A percentile compares a stretch with the other conserved stretches of the same genome.
Evolutionary conservation across 257 asterid genomes (phyloP).

Genomic region (Primulina eburnea): DNA sequence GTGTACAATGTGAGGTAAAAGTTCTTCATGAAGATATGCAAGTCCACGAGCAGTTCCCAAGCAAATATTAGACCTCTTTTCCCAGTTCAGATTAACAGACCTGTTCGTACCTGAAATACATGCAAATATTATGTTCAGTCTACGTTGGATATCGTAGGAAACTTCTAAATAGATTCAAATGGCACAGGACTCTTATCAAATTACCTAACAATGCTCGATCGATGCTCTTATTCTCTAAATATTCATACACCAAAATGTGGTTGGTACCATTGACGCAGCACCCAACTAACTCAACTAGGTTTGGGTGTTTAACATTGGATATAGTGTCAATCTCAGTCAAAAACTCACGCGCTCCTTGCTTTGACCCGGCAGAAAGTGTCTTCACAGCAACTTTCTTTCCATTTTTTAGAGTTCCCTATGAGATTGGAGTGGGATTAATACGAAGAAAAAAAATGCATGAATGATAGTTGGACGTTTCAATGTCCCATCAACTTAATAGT

Average conservation of each 20-base stretch:
- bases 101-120: slow-evolving; percentile 47
- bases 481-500: slow-evolving; percentile 12
- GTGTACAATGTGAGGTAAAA: slow-evolving; percentile 77
- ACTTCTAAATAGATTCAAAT: slow-evolving; percentile 16
- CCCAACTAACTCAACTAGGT: slow-evolving; percentile 81
- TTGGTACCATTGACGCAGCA: slow-evolving; percentile 69
- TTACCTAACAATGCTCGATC: slow-evolving; percentile 76
- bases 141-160: slow-evolving; percentile 5
- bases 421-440: slow-evolving; percentile 34
- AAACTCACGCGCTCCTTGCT: slow-evolving; percentile 80
- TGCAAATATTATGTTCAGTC: slow-evolving; percentile 20
- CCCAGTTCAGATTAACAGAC: slow-evolving; percentile 59
- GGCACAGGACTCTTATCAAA: slow-evolving; percentile 7
- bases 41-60: slow-evolving; percentile 77
- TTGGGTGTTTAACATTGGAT: slow-evolving; percentile 80
- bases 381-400: slow-evolving; percentile 71
- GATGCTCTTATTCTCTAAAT: slow-evolving; percentile 72
- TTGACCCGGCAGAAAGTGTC: slow-evolving; percentile 73
- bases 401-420: slow-evolving; percentile 62
- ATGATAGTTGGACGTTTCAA: slow-evolving; percentile 9
- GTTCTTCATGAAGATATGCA: slow-evolving; percentile 83
- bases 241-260: slow-evolving; percentile 78
- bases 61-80: slow-evolving; percentile 68
- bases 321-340: slow-evolving; percentile 78
- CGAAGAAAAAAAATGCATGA: slow-evolving; percentile 15